phyloP scores from a whole-genome alignment of 2,329 filamentous ascomycete genomes.

The Ceratocystis diversiconidia region DNA sequence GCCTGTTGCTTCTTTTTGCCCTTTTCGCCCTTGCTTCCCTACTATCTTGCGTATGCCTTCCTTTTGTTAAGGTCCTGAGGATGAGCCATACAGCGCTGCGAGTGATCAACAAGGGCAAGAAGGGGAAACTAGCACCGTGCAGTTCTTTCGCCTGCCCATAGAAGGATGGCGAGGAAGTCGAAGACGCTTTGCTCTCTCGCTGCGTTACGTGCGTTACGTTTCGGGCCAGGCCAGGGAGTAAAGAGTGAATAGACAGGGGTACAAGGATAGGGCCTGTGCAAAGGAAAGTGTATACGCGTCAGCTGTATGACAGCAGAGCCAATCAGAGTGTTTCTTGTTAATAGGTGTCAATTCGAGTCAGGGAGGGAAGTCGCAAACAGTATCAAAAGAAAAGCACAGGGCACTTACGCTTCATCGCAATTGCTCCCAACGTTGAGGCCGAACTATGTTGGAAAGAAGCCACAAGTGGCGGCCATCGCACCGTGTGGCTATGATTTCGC shows the following conservation, averaged over 20 bases:
- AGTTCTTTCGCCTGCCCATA: not conserved
- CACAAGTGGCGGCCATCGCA: too few species aligned
- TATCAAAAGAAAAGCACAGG: not conserved
- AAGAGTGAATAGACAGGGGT: not conserved
- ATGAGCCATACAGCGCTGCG: not conserved
- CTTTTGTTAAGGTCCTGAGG: not conserved
- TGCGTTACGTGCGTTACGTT: slow-evolving; percentile 6
- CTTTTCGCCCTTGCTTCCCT: not conserved
- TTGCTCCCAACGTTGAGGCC: not conserved
- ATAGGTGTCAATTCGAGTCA: slow-evolving; percentile 1
- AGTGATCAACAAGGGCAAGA: not conserved
- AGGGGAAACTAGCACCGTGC: not conserved
- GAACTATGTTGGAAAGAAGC: not conserved
- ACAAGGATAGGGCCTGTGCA: slow-evolving; percentile 6
- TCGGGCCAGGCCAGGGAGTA: slow-evolving; percentile 10
- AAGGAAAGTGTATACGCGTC: slow-evolving; percentile 22
- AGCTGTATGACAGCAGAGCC: slow-evolving; percentile 22
- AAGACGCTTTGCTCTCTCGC: not conserved
- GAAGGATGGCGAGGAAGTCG: not conserved
- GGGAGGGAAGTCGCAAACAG: not conserved
- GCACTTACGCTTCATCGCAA: not conserved
- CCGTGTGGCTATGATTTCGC: too few species aligned
- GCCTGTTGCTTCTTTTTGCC: not conserved
- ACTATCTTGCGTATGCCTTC: slow-evolving; percentile 1
- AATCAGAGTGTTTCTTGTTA: slow-evolving; percentile 19